Conservation (phyloP, 768 basidiomycete genomes). For the Kwoniella sp. region DNA sequence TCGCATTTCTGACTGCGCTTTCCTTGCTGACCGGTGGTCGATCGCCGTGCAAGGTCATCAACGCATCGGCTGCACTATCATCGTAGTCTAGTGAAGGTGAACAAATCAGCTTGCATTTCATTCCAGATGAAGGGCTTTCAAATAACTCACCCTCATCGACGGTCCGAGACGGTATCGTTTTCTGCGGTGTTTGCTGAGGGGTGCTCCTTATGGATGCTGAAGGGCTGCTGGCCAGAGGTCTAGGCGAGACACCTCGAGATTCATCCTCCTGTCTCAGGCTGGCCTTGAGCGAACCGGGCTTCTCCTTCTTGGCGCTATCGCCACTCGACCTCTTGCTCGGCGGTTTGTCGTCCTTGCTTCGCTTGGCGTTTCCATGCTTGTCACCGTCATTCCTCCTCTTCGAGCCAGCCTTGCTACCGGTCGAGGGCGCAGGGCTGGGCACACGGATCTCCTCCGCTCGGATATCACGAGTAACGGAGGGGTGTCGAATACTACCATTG, state of each 20-base stretch:
- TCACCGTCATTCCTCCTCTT: constrained; percentile 33
- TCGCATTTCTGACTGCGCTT: constrained; percentile 6
- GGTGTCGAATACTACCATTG: constrained; percentile 21
- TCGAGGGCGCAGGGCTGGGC: constrained; percentile 41
- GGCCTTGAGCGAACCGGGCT: constrained; percentile 27
- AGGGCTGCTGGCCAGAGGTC: constrained; percentile 15
- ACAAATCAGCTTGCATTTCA: constrained; percentile 14
- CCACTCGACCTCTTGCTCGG: constrained; percentile 36
- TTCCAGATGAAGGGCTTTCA: neutral
- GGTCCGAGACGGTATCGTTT: constrained; percentile 59
- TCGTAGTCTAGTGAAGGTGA: constrained; percentile 68
- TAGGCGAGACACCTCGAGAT: constrained; percentile 14
- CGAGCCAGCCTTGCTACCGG: constrained; percentile 30
- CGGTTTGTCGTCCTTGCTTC: constrained; percentile 43
- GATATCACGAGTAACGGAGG: constrained; percentile 33
- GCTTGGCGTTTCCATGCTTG: constrained; percentile 26
- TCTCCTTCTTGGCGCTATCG: constrained; percentile 38
- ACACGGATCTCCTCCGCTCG: constrained; percentile 33
- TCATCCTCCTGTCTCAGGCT: constrained; percentile 23
- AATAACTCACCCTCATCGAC: constrained; percentile 67
- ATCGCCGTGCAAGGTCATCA: constrained; percentile 69
- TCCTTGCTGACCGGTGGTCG: constrained; percentile 29
- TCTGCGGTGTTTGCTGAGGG: constrained; percentile 42
- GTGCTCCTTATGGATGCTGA: constrained; percentile 23
- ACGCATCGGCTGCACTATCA: constrained; percentile 81